Evolutionary conservation across 164 flowering plant species (phyloP), one percentile per base, ranked within the genome.

Genomic region (Umbellularia californica): DNA sequence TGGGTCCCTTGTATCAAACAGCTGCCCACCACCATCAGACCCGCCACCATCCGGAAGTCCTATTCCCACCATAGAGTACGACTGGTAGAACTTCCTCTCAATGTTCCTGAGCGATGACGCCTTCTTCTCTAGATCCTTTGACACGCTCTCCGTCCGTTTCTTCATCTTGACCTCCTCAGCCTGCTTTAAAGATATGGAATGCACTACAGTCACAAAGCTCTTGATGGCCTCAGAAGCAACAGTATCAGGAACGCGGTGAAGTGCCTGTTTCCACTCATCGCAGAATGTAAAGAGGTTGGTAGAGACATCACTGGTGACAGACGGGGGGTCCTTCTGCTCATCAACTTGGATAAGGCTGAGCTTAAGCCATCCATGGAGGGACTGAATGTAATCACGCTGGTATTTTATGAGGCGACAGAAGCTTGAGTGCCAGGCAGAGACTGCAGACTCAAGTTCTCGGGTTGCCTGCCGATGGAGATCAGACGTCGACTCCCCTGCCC

Each of bases 151-250:
- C 2, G 90, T 82, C 67, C 89, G 80, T 77, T 88, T 96, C 74
- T 88, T 90, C 5, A 90, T 79, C 81, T 94, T 94, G 50, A 89
- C 75, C 80, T 96, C 99, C 76, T 94, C 99, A 9, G 87, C 24
- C 71, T 96, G 98, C 75, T 91, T 88, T 13, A 72, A 73, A 10
- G 89, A 82, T 30, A 96, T 94, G 2, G 83, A 91, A 66, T 90
- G 97, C 58, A 96, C 89, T 2, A 96, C 97, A 67, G 89, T 87
- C 65, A 91, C 89, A 71, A 96, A 90, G 84, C 99, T 92, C 75
- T 91, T 92, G 79, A 96, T 92, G 70, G 99, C 93, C 80, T 90
- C 99, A 25, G 97, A 91, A 11, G 97, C 97, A 14, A 96, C 98
- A 2, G 97, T 89, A 69, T 94, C 97, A 2, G 99, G 99, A n/a